Conservation (phyloP, 441 rosid species). For the Gossypium davidsonii region DNA sequence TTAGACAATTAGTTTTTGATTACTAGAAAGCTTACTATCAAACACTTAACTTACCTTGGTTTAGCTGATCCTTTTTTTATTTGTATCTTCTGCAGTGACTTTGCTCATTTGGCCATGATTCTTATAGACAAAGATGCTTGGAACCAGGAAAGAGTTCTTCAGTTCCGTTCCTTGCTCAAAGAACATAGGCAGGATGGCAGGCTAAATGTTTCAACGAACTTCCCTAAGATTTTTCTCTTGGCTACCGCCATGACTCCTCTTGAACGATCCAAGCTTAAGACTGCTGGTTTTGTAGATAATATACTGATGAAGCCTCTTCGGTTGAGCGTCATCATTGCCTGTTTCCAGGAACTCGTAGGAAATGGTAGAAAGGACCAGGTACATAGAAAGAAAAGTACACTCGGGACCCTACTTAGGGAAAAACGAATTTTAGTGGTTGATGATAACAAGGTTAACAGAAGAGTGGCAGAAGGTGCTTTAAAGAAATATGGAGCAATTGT, state of each 20-base stretch:
- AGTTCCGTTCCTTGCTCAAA: conserved; percentile 31
- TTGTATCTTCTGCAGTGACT: conserved; percentile 30
- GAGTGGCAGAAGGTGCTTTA: conserved; percentile 89
- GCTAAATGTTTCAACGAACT: conserved; percentile 23
- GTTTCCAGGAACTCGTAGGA: conserved; percentile 71
- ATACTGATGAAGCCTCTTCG: conserved; percentile 73
- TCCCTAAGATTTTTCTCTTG: conserved; percentile 64
- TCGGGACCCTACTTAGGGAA: conserved; percentile 53
- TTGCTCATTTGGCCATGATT: conserved; percentile 44
- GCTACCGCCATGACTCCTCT: conserved; percentile 39
- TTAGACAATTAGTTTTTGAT: neutral
- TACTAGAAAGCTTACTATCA: neutral
- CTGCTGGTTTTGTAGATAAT: conserved; percentile 48
- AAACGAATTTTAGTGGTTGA: conserved; percentile 84
- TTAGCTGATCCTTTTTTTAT: conserved; percentile 10
- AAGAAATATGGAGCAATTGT: conserved; percentile 79
- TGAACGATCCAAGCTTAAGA: conserved; percentile 45
- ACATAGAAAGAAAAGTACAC: conserved; percentile 42
- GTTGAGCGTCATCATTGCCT: conserved; percentile 49
- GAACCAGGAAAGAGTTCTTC: conserved; percentile 43
- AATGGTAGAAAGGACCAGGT: conserved; percentile 48
- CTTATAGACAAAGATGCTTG: conserved; percentile 74
- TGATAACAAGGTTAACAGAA: conserved; percentile 77
- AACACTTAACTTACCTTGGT: neutral
- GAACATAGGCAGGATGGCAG: conserved; percentile 24